Evolutionary conservation across 2,329 filamentous ascomycete species (phyloP), one percentile per base, ranked within the genome.

Genomic region (Pseudonectria buxi): DNA sequence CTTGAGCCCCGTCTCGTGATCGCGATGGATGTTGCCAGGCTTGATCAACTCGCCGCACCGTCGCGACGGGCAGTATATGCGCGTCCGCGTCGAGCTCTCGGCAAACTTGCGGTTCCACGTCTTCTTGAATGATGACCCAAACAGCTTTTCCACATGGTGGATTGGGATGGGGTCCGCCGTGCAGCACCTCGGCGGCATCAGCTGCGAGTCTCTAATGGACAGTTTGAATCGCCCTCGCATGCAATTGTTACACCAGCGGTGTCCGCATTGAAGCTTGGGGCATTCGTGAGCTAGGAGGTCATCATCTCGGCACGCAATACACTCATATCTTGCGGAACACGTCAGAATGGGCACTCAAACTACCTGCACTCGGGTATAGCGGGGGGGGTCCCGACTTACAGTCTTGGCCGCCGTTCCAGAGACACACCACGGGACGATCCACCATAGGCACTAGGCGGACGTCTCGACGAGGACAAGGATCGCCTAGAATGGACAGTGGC

Each of bases 101-200:
- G 79, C 69, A 53, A 81, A 92, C 52, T 87, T 90, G 39, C 72
- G 74, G 56, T 92, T 90, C 86, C 86, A 94, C 1, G 68, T 69
- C 46, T 70, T 76, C 63, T 92, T 90, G 68, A 92, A 90, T 35
- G 72, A 69, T 38, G 69, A 55, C 51, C 85, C 76, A 53, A 94
- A 88, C 7, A 92, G 66, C 15, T 71, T 71, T 10, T 90, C 83
- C 18, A 90, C 87, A 55, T 87, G 78, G 46, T 78, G 80, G 6
- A 88, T 64, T 1, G 83, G 78, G 39, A 94, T 94, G 47, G 77
- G 74, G 10, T 86, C 76, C 14, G 72, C 53, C 3, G 76, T 82
- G 60, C 87, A 95, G 61, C 87, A 95, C 54, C 72, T 76, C 0
- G 88, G 88, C 13, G 88, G 86, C 86, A 94, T 94, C 47, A 86